A percentile compares a stretch with the other conserved stretches of the same genome.
These are phyloP conservation scores for Lablab purpureus DNA, from an alignment of 306 rosid genomes.

Conservation along the genomic window DNA sequence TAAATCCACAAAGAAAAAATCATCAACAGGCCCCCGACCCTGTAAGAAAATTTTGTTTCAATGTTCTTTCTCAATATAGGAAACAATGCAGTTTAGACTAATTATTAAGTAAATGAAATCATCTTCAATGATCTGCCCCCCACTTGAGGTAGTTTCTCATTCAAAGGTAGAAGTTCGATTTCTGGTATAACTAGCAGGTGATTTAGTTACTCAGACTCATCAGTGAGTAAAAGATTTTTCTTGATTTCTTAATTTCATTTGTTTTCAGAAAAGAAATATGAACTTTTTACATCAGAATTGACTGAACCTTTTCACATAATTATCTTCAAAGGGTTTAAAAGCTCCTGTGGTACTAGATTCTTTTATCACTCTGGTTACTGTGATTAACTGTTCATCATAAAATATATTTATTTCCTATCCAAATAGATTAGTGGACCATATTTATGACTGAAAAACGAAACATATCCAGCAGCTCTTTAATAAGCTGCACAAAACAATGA, in stretches of 20 bases:
- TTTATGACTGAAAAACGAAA: neutral
- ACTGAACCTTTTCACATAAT: neutral
- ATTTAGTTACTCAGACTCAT: conserved; percentile 1
- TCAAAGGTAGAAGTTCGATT: neutral
- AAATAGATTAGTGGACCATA: neutral
- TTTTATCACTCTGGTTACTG: neutral
- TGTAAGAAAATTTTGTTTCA: conserved; percentile 45
- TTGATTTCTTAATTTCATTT: conserved; percentile 11
- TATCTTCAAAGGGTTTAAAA: neutral
- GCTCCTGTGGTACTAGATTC: neutral
- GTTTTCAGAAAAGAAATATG: neutral
- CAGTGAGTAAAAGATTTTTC: conserved; percentile 6
- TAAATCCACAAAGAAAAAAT: conserved; percentile 63
- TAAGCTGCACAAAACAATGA: neutral
- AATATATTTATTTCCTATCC: neutral
- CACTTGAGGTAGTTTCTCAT: neutral
- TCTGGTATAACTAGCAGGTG: neutral
- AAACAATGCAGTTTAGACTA: conserved; percentile 22
- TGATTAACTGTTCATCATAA: neutral
- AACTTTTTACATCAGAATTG: conserved; percentile 3
- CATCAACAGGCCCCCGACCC: conserved; percentile 88
- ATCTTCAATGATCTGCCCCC: conserved; percentile 4
- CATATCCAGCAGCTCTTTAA: conserved; percentile 21
- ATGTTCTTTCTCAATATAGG: conserved; percentile 1
- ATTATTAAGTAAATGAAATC: conserved; percentile 2